Percentiles rank a stretch among this genome's conserved stretches.
Conservation (phyloP, 1,284 basidiomycete genomes). For the Ceratobasidium sp. region DNA sequence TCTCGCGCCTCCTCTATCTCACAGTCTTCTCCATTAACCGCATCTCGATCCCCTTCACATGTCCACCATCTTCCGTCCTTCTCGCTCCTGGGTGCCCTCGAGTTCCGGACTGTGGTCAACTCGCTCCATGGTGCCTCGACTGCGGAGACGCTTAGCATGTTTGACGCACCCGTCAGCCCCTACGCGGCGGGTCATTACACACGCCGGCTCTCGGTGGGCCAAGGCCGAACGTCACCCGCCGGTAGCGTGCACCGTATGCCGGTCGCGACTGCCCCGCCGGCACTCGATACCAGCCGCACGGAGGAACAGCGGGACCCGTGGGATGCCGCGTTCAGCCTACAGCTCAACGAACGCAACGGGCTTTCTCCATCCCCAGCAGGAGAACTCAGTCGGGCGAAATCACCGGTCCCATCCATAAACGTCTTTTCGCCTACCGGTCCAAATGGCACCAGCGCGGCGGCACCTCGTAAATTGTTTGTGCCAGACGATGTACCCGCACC, state of each 20-base stretch:
- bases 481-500: conserved; percentile 19
- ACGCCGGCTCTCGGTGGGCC: conserved; percentile 48
- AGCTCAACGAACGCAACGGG: conserved; percentile 50
- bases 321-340: conserved; percentile 59
- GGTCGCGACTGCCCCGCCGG: conserved; percentile 8
- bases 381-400: conserved; percentile 14
- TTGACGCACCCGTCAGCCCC: conserved; percentile 72
- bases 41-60: conserved; percentile 45
- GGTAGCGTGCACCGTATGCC: conserved; percentile 16
- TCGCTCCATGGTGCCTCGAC: conserved; percentile 64
- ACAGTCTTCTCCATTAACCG: conserved; percentile 52
- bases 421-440: conserved; percentile 17
- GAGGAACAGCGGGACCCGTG: conserved; percentile 54
- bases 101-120: conserved; percentile 67
- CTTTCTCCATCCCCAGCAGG: conserved; percentile 7
- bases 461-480: conserved; percentile 35
- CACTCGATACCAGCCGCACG: conserved; percentile 2
- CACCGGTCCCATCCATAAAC: conserved; percentile 35
- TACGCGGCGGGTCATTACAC: conserved; percentile 74
- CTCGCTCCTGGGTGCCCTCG: conserved; percentile 89
- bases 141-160: conserved; percentile 62
- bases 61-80: conserved; percentile 74
- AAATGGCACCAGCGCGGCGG: conserved; percentile 5
- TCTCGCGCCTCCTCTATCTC: conserved; percentile 42
- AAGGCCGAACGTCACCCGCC: conserved; percentile 3